Evolutionary conservation across 805 yeast genomes (phyloP).

Genomic region (Candida pini): DNA sequence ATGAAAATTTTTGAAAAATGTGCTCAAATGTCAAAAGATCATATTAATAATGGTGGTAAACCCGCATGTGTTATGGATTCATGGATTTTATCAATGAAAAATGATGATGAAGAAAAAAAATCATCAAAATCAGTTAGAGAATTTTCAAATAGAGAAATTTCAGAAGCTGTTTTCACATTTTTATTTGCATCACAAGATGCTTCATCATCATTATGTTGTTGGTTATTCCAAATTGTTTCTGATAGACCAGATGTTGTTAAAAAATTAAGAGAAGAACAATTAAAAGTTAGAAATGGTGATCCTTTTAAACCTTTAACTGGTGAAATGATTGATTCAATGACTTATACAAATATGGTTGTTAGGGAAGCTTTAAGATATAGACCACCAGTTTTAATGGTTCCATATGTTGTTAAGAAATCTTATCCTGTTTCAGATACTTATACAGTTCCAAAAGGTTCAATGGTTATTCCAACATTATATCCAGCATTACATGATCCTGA

Average conservation of each 20-base stretch:
- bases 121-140: constrained; percentile 63
- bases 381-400: constrained; percentile 98
- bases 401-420: constrained; percentile 82
- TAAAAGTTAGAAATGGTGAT: constrained; percentile 74
- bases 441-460: constrained; percentile 93
- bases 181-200: constrained; percentile 98
- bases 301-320: constrained; percentile 55
- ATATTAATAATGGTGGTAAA: constrained; percentile 68
- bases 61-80: constrained; percentile 92
- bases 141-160: constrained; percentile 84
- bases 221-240: constrained; percentile 95
- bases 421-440: constrained; percentile 81
- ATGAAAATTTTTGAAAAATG: constrained; percentile 88
- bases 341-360: constrained; percentile 83
- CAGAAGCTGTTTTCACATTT: constrained; percentile 95
- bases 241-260: constrained; percentile 88
- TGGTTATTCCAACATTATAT: constrained; percentile 93
- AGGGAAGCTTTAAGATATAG: constrained; percentile 89
- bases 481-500: constrained; percentile 98
- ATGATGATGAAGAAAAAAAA: constrained; percentile 49
- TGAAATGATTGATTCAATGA: constrained; percentile 80
- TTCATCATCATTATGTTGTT: constrained; percentile 92
- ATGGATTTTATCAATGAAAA: constrained; percentile 84
- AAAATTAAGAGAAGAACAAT: constrained; percentile 89
- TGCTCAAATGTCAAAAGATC: constrained; percentile 81